phyloP scores from a whole-genome alignment of 2,329 filamentous ascomycete genomes.

The Trichoderma simmonsii region DNA sequence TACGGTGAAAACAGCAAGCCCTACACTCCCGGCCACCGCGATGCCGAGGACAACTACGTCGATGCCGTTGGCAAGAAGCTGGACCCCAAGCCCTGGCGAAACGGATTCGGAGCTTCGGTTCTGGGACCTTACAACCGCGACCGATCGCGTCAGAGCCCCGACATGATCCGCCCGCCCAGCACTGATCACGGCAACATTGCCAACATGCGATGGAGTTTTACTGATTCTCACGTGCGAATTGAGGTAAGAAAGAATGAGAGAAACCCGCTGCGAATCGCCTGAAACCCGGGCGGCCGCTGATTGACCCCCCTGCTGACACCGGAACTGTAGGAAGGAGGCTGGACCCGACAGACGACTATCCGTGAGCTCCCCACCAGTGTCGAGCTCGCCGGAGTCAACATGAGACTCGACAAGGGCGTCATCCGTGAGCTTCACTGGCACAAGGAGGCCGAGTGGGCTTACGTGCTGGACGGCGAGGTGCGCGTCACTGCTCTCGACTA shows the following conservation, averaged over 20 bases:
- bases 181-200: conserved; percentile 68
- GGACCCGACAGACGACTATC: conserved; percentile 71
- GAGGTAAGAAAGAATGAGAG: conserved; percentile 44
- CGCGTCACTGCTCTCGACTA: conserved; percentile 71
- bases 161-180: conserved; percentile 67
- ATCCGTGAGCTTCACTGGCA: conserved; percentile 80
- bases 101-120: conserved; percentile 62
- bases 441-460: conserved; percentile 76
- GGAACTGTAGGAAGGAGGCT: conserved; percentile 61
- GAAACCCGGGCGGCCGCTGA: neutral
- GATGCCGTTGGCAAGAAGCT: conserved; percentile 58
- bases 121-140: conserved; percentile 67
- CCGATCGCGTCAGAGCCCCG: conserved; percentile 67
- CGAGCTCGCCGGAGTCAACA: conserved; percentile 75
- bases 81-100: conserved; percentile 63
- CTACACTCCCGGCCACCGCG: conserved; percentile 57
- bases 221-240: conserved; percentile 61
- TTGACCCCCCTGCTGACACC: neutral
- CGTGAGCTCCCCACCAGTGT: conserved; percentile 62
- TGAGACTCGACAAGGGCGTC: conserved; percentile 69
- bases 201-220: conserved; percentile 72
- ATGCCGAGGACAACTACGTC: conserved; percentile 61
- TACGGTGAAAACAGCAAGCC: conserved; percentile 44
- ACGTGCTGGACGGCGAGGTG: conserved; percentile 67
- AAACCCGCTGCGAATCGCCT: neutral